Conservation (phyloP, 1,284 basidiomycete genomes). For the Cutaneotrichosporon dermatis region DNA sequence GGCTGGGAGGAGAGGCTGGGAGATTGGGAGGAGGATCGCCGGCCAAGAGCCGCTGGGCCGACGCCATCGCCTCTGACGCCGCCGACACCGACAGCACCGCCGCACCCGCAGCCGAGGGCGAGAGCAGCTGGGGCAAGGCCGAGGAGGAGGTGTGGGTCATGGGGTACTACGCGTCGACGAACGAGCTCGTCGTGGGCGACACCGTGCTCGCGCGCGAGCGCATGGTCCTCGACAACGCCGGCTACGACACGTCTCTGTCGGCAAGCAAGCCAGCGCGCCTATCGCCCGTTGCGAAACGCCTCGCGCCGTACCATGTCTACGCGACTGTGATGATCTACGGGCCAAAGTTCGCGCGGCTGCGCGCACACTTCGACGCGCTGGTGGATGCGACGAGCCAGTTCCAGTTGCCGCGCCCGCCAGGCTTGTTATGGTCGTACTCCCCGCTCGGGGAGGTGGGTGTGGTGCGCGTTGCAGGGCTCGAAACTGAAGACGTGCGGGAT, state of each 20-base stretch:
- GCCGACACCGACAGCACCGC: not conserved
- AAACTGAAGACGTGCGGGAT: constrained; percentile 40
- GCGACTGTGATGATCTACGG: constrained; percentile 45
- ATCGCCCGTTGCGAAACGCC: constrained; percentile 21
- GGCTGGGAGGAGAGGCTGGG: too few relatives aligned
- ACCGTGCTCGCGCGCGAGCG: constrained; percentile 17
- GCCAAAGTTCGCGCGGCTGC: constrained; percentile 29
- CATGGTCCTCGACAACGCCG: constrained; percentile 15
- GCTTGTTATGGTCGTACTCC: constrained; percentile 44
- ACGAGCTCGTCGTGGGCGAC: constrained; percentile 67
- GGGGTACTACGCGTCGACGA: constrained; percentile 73
- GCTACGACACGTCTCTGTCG: not conserved
- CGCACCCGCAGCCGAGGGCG: too few relatives aligned
- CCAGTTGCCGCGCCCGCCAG: constrained; percentile 31
- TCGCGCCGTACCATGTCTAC: constrained; percentile 48
- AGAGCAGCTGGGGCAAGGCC: not conserved
- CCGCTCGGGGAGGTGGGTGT: constrained; percentile 33
- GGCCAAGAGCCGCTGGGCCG: not conserved
- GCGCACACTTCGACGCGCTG: constrained; percentile 25
- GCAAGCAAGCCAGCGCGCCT: not conserved
- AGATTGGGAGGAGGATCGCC: too few relatives aligned
- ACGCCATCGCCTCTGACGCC: not conserved
- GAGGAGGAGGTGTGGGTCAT: constrained; percentile 85
- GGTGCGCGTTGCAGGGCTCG: constrained; percentile 39
- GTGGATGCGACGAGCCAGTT: constrained; percentile 33